Evolutionary conservation across 2,329 filamentous ascomycete genomes (phyloP).

Genomic region (Canariomyces notabilis): DNA sequence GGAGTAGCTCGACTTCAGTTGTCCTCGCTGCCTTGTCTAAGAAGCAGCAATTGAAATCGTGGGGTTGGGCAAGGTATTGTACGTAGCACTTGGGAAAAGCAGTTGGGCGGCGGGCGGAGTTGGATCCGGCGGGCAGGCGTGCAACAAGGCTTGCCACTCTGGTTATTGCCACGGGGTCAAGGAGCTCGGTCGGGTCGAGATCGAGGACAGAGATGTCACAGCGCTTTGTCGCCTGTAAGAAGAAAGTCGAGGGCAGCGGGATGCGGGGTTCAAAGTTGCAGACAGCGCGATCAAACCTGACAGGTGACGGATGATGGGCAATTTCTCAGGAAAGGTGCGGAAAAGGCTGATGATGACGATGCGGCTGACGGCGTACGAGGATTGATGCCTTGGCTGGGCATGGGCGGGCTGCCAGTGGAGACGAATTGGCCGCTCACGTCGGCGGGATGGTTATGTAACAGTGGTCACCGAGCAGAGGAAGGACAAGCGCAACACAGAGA

Average conservation of each 20-base stretch:
- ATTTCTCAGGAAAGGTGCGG: slow-evolving; percentile 3
- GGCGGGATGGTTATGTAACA: background rate
- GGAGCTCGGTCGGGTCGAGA: background rate
- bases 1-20: slow-evolving; percentile 3
- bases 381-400: slow-evolving; percentile 2
- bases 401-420: background rate
- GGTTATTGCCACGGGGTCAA: background rate
- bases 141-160: background rate
- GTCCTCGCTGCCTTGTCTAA: background rate
- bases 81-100: no score
- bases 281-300: slow-evolving; percentile 6
- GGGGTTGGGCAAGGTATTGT: no score
- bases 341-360: slow-evolving; percentile 19
- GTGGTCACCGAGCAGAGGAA: no score
- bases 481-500: background rate
- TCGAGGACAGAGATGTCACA: background rate
- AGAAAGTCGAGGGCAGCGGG: slow-evolving; percentile 1
- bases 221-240: background rate
- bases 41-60: no score
- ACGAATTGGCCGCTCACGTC: background rate
- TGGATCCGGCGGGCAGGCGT: no score
- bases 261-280: background rate
- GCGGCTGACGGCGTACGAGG: slow-evolving; percentile 9
- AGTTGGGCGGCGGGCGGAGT: background rate
- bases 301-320: slow-evolving; percentile 9